phyloP scores from a whole-genome alignment of 306 rosid genomes.

The Sechiopsis laciniata region DNA sequence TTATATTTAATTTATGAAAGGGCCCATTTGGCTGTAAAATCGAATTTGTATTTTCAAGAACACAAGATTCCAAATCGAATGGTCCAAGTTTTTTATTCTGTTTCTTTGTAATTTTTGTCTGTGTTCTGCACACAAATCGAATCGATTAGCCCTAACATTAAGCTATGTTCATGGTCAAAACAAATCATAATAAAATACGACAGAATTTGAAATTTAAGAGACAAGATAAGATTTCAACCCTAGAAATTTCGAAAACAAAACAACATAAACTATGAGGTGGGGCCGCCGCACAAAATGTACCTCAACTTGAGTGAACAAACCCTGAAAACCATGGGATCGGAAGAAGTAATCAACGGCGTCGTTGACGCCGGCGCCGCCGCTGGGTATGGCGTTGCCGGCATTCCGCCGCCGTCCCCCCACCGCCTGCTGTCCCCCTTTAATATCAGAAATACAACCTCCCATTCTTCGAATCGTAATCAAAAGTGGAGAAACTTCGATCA shows the following conservation, averaged over 20 bases:
- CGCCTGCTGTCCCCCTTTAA: conserved; percentile 48
- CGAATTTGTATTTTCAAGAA: no score
- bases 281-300: conserved; percentile 17
- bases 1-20: no score
- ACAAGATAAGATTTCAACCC: background rate
- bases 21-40: no score
- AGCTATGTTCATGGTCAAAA: no score
- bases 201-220: background rate
- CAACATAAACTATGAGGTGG: background rate
- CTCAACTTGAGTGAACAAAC: conserved; percentile 45
- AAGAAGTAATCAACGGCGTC: conserved; percentile 64
- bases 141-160: background rate
- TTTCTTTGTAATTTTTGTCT: no score
- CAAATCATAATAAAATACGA: no score
- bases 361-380: conserved; percentile 29
- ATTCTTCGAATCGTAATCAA: conserved; percentile 15
- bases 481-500: background rate
- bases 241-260: background rate
- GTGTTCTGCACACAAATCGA: background rate
- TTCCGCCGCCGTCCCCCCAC: conserved; percentile 41
- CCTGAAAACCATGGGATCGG: conserved; percentile 41
- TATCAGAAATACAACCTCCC: conserved; percentile 72
- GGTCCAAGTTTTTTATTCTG: no score
- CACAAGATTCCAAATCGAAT: no score
- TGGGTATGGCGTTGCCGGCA: background rate